Evolutionary conservation across 345 rosid genomes (phyloP).

Genomic region (Melaleuca alternifolia): DNA sequence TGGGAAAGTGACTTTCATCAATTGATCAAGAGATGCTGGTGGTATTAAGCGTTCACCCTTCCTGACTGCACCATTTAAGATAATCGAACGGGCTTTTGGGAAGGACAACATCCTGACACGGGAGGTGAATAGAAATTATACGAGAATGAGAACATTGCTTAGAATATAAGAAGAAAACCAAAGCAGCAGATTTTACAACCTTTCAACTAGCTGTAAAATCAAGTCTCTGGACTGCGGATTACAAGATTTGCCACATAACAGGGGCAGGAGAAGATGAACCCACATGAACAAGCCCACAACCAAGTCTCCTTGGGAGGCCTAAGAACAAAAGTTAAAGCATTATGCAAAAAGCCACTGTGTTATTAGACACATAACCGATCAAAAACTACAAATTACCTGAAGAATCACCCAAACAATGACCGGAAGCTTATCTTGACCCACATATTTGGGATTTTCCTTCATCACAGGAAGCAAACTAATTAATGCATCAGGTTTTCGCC

Average conservation of each 20-base stretch:
- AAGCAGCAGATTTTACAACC: constrained; percentile 15
- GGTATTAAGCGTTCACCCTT: constrained; percentile 63
- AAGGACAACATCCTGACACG: constrained; percentile 37
- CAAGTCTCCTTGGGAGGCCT: constrained; percentile 61
- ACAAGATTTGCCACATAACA: constrained; percentile 31
- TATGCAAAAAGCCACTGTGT: too few relatives aligned
- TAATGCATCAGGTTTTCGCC: constrained; percentile 63
- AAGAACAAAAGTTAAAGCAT: too few relatives aligned
- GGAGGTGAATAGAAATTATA: background rate
- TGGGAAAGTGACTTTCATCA: constrained; percentile 47
- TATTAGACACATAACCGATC: too few relatives aligned
- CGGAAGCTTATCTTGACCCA: constrained; percentile 68
- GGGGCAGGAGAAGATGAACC: constrained; percentile 43
- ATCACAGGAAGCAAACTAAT: constrained; percentile 27
- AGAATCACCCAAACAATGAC: too few relatives aligned
- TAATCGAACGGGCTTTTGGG: constrained; percentile 49
- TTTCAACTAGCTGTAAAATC: constrained; percentile 58
- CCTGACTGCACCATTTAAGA: constrained; percentile 47
- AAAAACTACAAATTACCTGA: too few relatives aligned
- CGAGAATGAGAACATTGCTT: background rate
- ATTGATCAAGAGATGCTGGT: constrained; percentile 46
- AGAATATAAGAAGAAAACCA: background rate
- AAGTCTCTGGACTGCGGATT: constrained; percentile 64
- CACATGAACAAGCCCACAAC: constrained; percentile 52
- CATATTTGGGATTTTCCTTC: constrained; percentile 44